Percentiles rank a stretch among this genome's conserved stretches.
These are phyloP conservation scores for Mitragyna speciosa DNA, from an alignment of 257 asterid genomes.

Conservation along the genomic window DNA sequence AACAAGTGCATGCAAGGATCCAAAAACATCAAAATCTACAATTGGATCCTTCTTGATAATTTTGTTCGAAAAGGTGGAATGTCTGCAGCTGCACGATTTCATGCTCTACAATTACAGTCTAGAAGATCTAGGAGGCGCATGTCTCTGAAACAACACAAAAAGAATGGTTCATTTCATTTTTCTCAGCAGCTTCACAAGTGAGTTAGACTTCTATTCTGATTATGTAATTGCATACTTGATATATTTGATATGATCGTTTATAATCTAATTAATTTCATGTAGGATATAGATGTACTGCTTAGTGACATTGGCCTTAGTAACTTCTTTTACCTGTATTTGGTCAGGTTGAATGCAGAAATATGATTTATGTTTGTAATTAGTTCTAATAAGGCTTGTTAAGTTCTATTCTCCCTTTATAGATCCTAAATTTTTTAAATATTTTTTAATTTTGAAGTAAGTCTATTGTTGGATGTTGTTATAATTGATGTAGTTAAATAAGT, in stretches of 20 bases:
- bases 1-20: slow-evolving; percentile 81
- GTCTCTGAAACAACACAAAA: slow-evolving; percentile 73
- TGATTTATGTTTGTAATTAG: not conserved
- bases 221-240: not conserved
- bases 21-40: slow-evolving; percentile 61
- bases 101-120: slow-evolving; percentile 42
- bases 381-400: not conserved
- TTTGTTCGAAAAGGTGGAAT: slow-evolving; percentile 48
- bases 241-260: not conserved
- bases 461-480: no score
- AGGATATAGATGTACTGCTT: not conserved
- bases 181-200: slow-evolving; percentile 66
- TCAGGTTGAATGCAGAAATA: not conserved
- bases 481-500: not conserved
- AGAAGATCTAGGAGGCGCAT: slow-evolving; percentile 75
- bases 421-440: not conserved
- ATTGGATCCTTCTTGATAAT: slow-evolving; percentile 84
- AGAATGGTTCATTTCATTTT: slow-evolving; percentile 55
- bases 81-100: slow-evolving; percentile 28
- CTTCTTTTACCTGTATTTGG: not conserved
- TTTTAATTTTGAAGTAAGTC: no score
- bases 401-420: not conserved
- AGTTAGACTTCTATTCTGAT: slow-evolving; percentile 30
- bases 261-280: not conserved
- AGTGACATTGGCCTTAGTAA: no score